Percentiles rank a stretch among this genome's conserved stretches.
phyloP scores from a whole-genome alignment of 2,329 filamentous ascomycete genomes.

The Fusarium ramigenum region DNA sequence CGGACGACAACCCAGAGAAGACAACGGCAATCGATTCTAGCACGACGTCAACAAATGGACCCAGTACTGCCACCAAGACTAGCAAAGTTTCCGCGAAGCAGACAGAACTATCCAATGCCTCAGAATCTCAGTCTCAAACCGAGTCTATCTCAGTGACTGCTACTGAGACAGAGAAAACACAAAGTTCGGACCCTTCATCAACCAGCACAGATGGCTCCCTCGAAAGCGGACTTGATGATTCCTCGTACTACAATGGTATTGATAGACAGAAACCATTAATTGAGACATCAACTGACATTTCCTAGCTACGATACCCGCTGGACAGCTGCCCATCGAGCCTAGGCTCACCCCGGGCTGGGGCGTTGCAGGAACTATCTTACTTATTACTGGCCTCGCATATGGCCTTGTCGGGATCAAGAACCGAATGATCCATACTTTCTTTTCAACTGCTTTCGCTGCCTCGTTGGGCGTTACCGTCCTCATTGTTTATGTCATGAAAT shows the following conservation, averaged over 20 bases:
- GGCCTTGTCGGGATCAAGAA: slow-evolving; percentile 85
- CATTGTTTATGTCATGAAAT: slow-evolving; percentile 87
- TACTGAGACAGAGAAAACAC: slow-evolving; percentile 23
- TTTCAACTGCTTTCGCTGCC: slow-evolving; percentile 79
- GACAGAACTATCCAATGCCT: slow-evolving; percentile 13
- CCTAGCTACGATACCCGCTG: slow-evolving; percentile 57
- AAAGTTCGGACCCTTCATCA: slow-evolving; percentile 26
- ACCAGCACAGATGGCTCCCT: slow-evolving; percentile 28
- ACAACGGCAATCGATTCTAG: slow-evolving; percentile 24
- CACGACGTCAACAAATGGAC: slow-evolving; percentile 15
- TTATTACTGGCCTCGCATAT: slow-evolving; percentile 76
- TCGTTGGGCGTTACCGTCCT: slow-evolving; percentile 81
- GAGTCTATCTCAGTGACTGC: slow-evolving; percentile 19
- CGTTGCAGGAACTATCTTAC: slow-evolving; percentile 79
- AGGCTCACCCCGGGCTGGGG: slow-evolving; percentile 82
- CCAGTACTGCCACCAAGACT: slow-evolving; percentile 19
- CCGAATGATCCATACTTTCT: slow-evolving; percentile 79
- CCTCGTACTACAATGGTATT: slow-evolving; percentile 50
- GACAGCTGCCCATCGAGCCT: slow-evolving; percentile 76
- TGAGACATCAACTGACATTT: neutral
- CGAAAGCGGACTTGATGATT: slow-evolving; percentile 40
- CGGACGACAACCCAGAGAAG: slow-evolving; percentile 42
- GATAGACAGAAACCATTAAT: neutral
- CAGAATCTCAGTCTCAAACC: slow-evolving; percentile 7
- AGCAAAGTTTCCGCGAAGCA: slow-evolving; percentile 18